Percentiles rank a stretch among this genome's conserved stretches.
phyloP scores from a whole-genome alignment of 306 rosid species.

The Fragaria iinumae region DNA sequence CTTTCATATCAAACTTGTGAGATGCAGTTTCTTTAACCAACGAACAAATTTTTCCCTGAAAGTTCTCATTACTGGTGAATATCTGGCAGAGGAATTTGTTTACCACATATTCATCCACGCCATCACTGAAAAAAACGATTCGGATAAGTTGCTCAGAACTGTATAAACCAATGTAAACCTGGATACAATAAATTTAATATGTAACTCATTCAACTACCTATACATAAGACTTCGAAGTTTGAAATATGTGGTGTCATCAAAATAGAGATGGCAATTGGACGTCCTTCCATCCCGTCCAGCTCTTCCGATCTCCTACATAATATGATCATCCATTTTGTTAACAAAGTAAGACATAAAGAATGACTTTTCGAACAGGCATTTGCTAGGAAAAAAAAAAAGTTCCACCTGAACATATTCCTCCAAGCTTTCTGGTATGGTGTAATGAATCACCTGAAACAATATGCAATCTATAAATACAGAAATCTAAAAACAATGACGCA shows the following conservation, averaged over 20 bases:
- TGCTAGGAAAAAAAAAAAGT: constrained; percentile 4
- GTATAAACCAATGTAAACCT: not conserved
- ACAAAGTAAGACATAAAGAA: constrained; percentile 24
- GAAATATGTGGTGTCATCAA: constrained; percentile 65
- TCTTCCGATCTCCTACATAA: constrained; percentile 82
- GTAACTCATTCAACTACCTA: constrained; percentile 44
- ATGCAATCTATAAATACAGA: constrained; percentile 7
- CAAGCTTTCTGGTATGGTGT: constrained; percentile 91
- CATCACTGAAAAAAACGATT: constrained; percentile 66
- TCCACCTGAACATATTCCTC: constrained; percentile 94
- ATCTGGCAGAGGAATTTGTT: constrained; percentile 75
- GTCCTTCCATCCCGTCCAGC: constrained; percentile 92
- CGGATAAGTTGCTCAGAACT: constrained; percentile 10
- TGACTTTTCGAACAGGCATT: constrained; percentile 9
- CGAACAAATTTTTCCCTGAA: constrained; percentile 57
- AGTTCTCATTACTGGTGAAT: constrained; percentile 50
- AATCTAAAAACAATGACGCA: constrained; percentile 3
- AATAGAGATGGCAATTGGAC: constrained; percentile 82
- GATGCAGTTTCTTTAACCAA: constrained; percentile 81
- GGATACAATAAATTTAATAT: constrained; percentile 9
- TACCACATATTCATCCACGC: constrained; percentile 76
- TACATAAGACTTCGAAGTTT: constrained; percentile 88
- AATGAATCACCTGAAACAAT: constrained; percentile 80
- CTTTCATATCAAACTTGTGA: constrained; percentile 86
- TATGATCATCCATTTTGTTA: constrained; percentile 19